phyloP scores from a whole-genome alignment of 768 basidiomycete genomes.

The Xerocomellus chrysenteron region DNA sequence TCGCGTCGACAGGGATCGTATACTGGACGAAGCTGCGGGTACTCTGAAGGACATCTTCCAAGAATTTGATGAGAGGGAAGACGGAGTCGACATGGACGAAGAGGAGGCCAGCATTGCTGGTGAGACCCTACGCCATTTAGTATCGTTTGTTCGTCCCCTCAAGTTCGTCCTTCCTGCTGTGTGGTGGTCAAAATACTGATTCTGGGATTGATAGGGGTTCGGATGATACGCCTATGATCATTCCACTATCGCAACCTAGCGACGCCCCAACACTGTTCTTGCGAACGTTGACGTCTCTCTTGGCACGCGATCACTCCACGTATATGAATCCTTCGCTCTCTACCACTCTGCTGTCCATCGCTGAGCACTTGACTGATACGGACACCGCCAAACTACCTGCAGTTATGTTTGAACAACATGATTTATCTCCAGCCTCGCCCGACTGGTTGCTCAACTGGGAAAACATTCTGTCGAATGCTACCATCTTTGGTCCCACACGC shows the following conservation, averaged over 20 bases:
- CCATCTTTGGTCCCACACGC: slow-evolving; percentile 41
- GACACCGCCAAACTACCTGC: slow-evolving; percentile 63
- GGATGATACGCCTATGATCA: slow-evolving; percentile 44
- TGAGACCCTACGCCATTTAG: slow-evolving; percentile 56
- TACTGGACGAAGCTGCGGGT: slow-evolving; percentile 69
- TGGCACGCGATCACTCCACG: slow-evolving; percentile 60
- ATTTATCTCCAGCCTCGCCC: slow-evolving; percentile 67
- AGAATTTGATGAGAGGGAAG: slow-evolving; percentile 67
- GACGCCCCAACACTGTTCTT: slow-evolving; percentile 62
- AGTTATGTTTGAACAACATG: slow-evolving; percentile 65
- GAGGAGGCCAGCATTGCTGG: slow-evolving; percentile 69
- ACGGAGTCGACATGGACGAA: slow-evolving; percentile 54
- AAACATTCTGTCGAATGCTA: slow-evolving; percentile 49
- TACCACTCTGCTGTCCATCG: slow-evolving; percentile 59
- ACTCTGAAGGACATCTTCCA: slow-evolving; percentile 71
- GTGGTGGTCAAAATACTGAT: slow-evolving; percentile 3
- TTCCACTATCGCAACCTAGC: slow-evolving; percentile 55
- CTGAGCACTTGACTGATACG: slow-evolving; percentile 65
- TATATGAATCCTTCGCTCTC: slow-evolving; percentile 62
- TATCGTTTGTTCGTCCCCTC: slow-evolving; percentile 54
- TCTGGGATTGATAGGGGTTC: slow-evolving; percentile 35
- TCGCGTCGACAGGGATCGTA: slow-evolving; percentile 45
- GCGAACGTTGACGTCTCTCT: slow-evolving; percentile 56
- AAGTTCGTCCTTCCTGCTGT: slow-evolving; percentile 43
- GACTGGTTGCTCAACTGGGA: slow-evolving; percentile 73